Evolutionary conservation across 345 rosid genomes (phyloP), one percentile per base, ranked within the genome.

Genomic region (Hibiscus syriacus): DNA sequence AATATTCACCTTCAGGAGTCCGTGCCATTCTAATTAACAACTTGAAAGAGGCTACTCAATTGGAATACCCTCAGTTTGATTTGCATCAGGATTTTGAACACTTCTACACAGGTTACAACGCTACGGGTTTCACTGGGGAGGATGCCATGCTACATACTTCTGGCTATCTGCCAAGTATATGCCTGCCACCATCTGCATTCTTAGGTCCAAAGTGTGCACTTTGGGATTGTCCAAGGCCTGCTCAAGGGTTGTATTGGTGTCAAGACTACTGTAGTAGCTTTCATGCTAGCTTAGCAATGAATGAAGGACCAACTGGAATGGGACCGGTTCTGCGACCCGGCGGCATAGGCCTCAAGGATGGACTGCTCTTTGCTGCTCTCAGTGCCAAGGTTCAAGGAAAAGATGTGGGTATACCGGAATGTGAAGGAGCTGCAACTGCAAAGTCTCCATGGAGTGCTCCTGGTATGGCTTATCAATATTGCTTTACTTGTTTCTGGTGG

Each of bases 381-480:
- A 67, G 85, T 54, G 90, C 99, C 13, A 91, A 85, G 73, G 95
- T 89, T 23, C 81, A 85, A 77, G 92, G 89, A 63, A 89, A 87
- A 82, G 90, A 84, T 75, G 99, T 89, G 2, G 99, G 97, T 67
- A 84, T 94, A 55, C 99, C 99, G 0, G 99, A 91, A 78, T 94
- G 99, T 25, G 97, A 89, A 77, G 99, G 99, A 80, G 99, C 98
- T 81, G 98, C 97, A 22, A 91, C 97, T 70, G 85, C 99, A 1
- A 94, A 94, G 73, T 94, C 97, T 69, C 99, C 99, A 29, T 94
- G 98, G 98, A 94, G 91, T 78, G 99, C 99, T 36, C 93, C 99
- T 20, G 99, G 99, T 89, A 73, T 69, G 80, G 65, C 64, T 59
- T 22, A 14, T 53, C 67, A 6, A 55, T 41, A 41, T 67, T 77